phyloP scores from a whole-genome alignment of 2,329 filamentous ascomycete species.

The Fonsecaea multimorphosa region DNA sequence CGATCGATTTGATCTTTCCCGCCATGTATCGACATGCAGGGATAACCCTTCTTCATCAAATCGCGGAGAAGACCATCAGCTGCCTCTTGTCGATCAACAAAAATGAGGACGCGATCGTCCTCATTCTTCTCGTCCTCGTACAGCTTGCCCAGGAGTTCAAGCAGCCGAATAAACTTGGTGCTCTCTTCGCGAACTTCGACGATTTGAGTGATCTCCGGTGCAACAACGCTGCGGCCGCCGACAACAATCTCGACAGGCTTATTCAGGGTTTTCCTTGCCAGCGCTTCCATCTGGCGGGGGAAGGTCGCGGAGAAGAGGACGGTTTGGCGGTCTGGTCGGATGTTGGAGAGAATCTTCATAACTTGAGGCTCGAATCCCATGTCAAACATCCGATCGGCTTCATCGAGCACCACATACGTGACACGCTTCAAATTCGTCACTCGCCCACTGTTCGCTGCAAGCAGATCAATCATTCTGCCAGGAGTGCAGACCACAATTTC shows the following conservation, averaged over 20 bases:
- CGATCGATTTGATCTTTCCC: slow-evolving; percentile 93
- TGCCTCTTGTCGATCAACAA: slow-evolving; percentile 90
- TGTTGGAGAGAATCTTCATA: slow-evolving; percentile 91
- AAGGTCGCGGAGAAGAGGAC: slow-evolving; percentile 97
- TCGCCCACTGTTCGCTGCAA: slow-evolving; percentile 90
- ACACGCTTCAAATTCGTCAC: slow-evolving; percentile 89
- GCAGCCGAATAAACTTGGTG: slow-evolving; percentile 80
- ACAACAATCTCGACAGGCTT: slow-evolving; percentile 91
- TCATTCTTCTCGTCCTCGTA: slow-evolving; percentile 77
- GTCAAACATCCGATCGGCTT: slow-evolving; percentile 98
- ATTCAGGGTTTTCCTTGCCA: slow-evolving; percentile 85
- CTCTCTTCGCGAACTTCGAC: slow-evolving; percentile 85
- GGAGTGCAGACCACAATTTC: slow-evolving; percentile 96
- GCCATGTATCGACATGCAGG: slow-evolving; percentile 91
- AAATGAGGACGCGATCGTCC: slow-evolving; percentile 86
- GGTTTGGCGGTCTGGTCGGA: slow-evolving; percentile 89
- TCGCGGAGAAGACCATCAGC: slow-evolving; percentile 80
- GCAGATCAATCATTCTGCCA: slow-evolving; percentile 91
- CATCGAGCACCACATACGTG: slow-evolving; percentile 93
- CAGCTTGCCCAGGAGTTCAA: slow-evolving; percentile 85
- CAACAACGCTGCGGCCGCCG: slow-evolving; percentile 76
- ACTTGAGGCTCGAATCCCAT: slow-evolving; percentile 99
- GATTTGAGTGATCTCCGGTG: slow-evolving; percentile 81
- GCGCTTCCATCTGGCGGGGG: slow-evolving; percentile 86
- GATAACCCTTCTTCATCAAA: slow-evolving; percentile 82